These are phyloP conservation scores for Sarocladiaceae sp. DNA, from an alignment of 2,329 filamentous ascomycete genomes.

Conservation along the genomic window DNA sequence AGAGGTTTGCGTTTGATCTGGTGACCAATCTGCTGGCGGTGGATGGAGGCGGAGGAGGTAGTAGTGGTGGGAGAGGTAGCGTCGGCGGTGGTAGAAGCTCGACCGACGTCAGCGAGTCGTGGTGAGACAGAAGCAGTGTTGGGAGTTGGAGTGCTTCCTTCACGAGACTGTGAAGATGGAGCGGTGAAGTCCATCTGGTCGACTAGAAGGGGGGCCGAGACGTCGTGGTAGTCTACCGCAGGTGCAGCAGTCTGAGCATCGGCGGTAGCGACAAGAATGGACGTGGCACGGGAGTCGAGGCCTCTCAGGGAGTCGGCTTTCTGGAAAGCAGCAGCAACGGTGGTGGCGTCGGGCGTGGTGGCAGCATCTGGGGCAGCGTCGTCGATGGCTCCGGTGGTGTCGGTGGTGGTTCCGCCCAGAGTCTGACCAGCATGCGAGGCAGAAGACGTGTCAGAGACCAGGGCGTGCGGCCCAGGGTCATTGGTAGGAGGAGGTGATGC, in stretches of 20 bases:
- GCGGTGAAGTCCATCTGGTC: constrained; percentile 8
- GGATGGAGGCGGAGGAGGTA: constrained; percentile 6
- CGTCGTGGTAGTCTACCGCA: constrained; percentile 1
- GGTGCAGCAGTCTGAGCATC: not conserved
- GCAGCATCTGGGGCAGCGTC: not conserved
- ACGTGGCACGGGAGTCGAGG: not conserved
- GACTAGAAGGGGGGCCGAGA: not conserved
- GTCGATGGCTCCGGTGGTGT: constrained; percentile 5
- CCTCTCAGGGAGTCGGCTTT: not conserved
- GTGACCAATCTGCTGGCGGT: constrained; percentile 29
- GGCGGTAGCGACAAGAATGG: not conserved
- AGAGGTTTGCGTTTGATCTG: constrained; percentile 56
- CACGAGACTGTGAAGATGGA: constrained; percentile 1
- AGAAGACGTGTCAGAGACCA: constrained; percentile 10
- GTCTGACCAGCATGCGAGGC: constrained; percentile 10
- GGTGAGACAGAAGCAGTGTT: constrained; percentile 8
- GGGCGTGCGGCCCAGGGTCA: constrained; percentile 6
- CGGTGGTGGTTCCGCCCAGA: constrained; percentile 8
- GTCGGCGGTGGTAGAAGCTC: not conserved
- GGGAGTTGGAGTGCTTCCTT: too few species aligned
- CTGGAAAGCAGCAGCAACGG: not conserved
- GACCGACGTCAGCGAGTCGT: constrained; percentile 7
- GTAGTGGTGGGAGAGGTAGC: constrained; percentile 6
- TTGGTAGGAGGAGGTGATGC: constrained; percentile 15
- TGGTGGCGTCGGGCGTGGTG: not conserved